Evolutionary conservation across 2,329 filamentous ascomycete species (phyloP).

Genomic region (Geosmithia putterillii): DNA sequence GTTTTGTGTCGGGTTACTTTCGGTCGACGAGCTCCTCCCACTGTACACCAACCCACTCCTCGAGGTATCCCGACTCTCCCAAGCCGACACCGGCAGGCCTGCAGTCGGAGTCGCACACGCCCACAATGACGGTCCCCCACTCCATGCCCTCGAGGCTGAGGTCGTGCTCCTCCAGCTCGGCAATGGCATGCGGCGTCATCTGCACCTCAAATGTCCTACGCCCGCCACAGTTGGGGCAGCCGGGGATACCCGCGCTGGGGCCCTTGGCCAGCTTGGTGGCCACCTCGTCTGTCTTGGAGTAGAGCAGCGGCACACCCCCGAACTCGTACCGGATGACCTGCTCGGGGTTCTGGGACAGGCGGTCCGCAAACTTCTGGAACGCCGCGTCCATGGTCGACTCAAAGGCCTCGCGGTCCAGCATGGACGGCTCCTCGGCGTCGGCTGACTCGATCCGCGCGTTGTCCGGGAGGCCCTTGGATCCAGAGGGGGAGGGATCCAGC

Average conservation of each 20-base stretch:
- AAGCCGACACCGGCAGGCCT: constrained; percentile 41
- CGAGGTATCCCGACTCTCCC: constrained; percentile 64
- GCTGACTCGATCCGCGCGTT: constrained; percentile 26
- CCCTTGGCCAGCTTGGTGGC: constrained; percentile 45
- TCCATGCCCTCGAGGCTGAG: constrained; percentile 79
- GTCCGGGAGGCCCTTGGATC: constrained; percentile 29
- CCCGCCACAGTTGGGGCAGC: constrained; percentile 64
- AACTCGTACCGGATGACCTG: constrained; percentile 77
- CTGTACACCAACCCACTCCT: constrained; percentile 97
- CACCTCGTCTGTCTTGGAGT: constrained; percentile 64
- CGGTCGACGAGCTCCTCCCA: constrained; percentile 67
- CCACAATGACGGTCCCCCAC: constrained; percentile 88
- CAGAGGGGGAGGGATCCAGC: constrained; percentile 48
- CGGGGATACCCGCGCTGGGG: constrained; percentile 43
- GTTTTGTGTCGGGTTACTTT: constrained; percentile 9
- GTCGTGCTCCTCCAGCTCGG: constrained; percentile 71
- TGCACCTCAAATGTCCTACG: constrained; percentile 82
- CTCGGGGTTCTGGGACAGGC: constrained; percentile 68
- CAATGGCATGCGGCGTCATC: constrained; percentile 81
- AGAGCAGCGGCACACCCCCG: constrained; percentile 61
- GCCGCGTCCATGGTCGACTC: constrained; percentile 63
- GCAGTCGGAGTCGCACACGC: constrained; percentile 74
- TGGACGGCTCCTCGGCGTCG: constrained; percentile 24
- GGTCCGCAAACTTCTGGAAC: constrained; percentile 71
- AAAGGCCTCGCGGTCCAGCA: constrained; percentile 57